Conservation (phyloP, 768 basidiomycete species). For the Roridomyces roridus region DNA sequence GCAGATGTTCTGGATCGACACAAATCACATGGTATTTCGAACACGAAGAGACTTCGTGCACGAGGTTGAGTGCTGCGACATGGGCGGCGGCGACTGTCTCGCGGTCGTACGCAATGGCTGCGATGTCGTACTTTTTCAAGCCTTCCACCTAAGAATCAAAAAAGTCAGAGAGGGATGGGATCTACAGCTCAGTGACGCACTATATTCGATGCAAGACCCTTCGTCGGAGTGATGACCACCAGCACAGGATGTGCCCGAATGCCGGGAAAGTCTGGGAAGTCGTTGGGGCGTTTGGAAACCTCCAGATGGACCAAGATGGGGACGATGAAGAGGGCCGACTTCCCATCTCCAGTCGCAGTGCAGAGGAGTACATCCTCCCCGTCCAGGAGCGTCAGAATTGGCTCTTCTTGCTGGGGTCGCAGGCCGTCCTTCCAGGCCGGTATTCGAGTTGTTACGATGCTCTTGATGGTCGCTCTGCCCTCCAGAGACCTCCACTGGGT, state of each 20-base stretch:
- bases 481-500: neutral
- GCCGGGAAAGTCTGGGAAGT: neutral
- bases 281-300: neutral
- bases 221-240: conserved; percentile 6
- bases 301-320: conserved; percentile 6
- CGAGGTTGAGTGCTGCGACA: too few species aligned
- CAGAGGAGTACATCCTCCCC: conserved; percentile 1
- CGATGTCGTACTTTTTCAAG: neutral
- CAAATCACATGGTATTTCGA: too few species aligned
- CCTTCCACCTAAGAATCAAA: neutral
- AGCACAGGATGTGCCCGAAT: neutral
- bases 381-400: conserved; percentile 3
- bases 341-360: conserved; percentile 11
- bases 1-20: too few species aligned
- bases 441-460: neutral
- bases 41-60: too few species aligned
- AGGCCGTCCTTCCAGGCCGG: conserved; percentile 12
- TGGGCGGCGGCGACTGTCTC: neutral
- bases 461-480: neutral
- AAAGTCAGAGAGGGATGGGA: neutral
- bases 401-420: neutral
- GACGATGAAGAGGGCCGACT: conserved; percentile 9
- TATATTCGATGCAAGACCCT: neutral
- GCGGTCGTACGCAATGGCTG: neutral
- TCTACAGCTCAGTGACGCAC: neutral